Conservation (phyloP, 1,139 yeast species). For the Suhomyces terraborum region DNA sequence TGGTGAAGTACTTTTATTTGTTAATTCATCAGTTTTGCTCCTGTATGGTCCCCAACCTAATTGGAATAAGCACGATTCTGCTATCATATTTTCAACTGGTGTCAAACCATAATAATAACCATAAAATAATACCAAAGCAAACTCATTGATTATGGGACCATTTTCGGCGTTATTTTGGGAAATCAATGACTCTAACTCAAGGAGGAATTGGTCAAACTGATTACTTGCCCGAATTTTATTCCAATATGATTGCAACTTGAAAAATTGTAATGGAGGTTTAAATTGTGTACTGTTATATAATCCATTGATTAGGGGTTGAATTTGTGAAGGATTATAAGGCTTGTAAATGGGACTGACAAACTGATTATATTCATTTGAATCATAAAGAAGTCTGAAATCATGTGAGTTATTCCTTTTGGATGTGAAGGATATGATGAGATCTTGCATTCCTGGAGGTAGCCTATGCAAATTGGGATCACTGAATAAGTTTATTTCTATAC, state of each 20-base stretch:
- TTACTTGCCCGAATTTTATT: slow-evolving; percentile 48
- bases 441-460: slow-evolving; percentile 75
- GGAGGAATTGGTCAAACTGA: slow-evolving; percentile 37
- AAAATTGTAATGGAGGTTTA: slow-evolving; percentile 41
- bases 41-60: slow-evolving; percentile 50
- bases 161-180: slow-evolving; percentile 27
- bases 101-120: slow-evolving; percentile 62
- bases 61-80: slow-evolving; percentile 43
- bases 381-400: slow-evolving; percentile 30
- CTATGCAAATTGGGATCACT: slow-evolving; percentile 46
- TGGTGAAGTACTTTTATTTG: slow-evolving; percentile 4
- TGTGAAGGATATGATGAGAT: slow-evolving; percentile 55
- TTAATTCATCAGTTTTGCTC: slow-evolving; percentile 13
- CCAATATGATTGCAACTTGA: slow-evolving; percentile 49
- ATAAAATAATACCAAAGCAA: slow-evolving; percentile 54
- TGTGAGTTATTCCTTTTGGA: slow-evolving; percentile 38
- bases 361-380: slow-evolving; percentile 31
- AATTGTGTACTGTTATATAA: slow-evolving; percentile 13
- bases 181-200: slow-evolving; percentile 32
- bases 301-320: slow-evolving; percentile 27
- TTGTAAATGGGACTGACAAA: slow-evolving; percentile 37
- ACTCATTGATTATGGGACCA: slow-evolving; percentile 31
- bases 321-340: slow-evolving; percentile 41
- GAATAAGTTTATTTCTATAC: slow-evolving; percentile 38
- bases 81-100: slow-evolving; percentile 42